Percentiles rank a stretch among this genome's conserved stretches.
Conservation (phyloP, 257 asterid genomes). For the Ocimum tenuiflorum region DNA sequence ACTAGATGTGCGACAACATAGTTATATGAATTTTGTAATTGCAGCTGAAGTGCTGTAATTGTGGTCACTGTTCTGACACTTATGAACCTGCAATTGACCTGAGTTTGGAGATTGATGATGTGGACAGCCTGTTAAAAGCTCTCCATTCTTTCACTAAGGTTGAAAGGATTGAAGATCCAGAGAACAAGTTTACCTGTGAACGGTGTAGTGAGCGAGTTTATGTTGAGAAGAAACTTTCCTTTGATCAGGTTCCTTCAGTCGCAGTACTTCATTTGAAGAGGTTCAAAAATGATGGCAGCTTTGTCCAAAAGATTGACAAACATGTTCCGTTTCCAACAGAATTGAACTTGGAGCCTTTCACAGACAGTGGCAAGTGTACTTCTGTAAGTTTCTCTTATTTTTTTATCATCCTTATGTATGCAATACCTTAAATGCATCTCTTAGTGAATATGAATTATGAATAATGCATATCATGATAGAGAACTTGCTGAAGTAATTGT, state of each 20-base stretch:
- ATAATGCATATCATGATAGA: neutral
- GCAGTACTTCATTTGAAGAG: slow-evolving; percentile 84
- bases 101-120: slow-evolving; percentile 87
- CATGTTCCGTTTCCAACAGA: slow-evolving; percentile 66
- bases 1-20: neutral
- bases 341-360: slow-evolving; percentile 62
- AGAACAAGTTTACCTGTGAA: slow-evolving; percentile 75
- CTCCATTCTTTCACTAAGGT: slow-evolving; percentile 82
- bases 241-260: slow-evolving; percentile 63
- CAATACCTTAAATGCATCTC: neutral
- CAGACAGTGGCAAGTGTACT: slow-evolving; percentile 24
- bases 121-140: slow-evolving; percentile 45
- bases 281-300: slow-evolving; percentile 68
- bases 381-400: slow-evolving; percentile 40
- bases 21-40: slow-evolving; percentile 15
- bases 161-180: slow-evolving; percentile 74
- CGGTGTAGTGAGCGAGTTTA: slow-evolving; percentile 69
- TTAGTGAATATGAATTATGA: neutral
- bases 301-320: slow-evolving; percentile 75
- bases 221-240: slow-evolving; percentile 67
- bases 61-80: slow-evolving; percentile 75
- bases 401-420: neutral
- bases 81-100: slow-evolving; percentile 75
- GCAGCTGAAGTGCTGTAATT: slow-evolving; percentile 84
- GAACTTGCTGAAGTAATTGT: neutral